Evolutionary conservation across 305 asterid species (phyloP).

Genomic region (Coffea humblotiana): DNA sequence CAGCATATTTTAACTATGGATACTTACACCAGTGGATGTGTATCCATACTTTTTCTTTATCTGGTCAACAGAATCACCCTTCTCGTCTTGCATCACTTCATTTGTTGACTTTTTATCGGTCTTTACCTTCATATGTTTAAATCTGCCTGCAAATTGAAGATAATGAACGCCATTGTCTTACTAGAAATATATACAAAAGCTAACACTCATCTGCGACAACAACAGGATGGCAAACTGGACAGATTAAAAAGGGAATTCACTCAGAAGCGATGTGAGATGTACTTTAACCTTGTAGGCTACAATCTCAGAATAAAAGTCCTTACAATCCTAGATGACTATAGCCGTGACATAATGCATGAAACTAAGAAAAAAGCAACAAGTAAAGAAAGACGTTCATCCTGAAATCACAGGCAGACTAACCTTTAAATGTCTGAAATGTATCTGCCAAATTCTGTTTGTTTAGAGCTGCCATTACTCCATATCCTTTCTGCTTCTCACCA

Average conservation of each 20-base stretch:
- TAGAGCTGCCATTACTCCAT: slow-evolving; percentile 62
- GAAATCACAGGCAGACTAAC: slow-evolving; percentile 29
- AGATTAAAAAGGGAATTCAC: neutral
- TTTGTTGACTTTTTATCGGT: slow-evolving; percentile 48
- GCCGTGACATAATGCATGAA: neutral
- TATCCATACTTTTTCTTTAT: slow-evolving; percentile 90
- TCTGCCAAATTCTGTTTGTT: slow-evolving; percentile 65
- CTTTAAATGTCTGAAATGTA: slow-evolving; percentile 77
- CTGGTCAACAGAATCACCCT: slow-evolving; percentile 61
- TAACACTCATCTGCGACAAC: neutral
- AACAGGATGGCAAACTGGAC: neutral
- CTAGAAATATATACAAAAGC: neutral
- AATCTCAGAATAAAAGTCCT: too few species aligned
- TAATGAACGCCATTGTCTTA: neutral
- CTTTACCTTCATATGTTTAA: slow-evolving; percentile 55
- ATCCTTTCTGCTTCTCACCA: slow-evolving; percentile 65
- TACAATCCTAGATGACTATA: neutral
- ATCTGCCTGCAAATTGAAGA: slow-evolving; percentile 47
- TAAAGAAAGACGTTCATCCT: neutral
- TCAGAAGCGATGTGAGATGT: neutral
- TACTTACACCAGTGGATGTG: slow-evolving; percentile 64
- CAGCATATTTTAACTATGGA: neutral
- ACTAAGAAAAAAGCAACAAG: neutral
- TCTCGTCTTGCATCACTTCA: slow-evolving; percentile 59
- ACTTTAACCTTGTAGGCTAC: neutral